Conservation (phyloP, 495 filamentous ascomycete species). For the Aspergillus sclerotiicarbonarius region DNA sequence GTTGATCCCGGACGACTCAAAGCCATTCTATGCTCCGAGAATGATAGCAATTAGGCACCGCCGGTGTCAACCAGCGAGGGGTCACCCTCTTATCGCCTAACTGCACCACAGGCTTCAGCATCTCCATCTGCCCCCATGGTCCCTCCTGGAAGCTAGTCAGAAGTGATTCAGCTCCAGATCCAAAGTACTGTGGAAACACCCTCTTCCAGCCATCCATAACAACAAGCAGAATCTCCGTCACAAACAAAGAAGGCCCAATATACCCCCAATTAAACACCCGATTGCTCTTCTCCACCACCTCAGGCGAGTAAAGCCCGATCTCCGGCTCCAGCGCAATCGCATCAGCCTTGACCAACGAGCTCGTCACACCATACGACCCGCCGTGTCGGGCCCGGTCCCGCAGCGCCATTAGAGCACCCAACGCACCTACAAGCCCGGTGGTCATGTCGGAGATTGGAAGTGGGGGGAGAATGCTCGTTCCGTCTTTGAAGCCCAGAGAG, state of each 20-base stretch:
- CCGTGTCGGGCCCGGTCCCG: conserved; percentile 25
- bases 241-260: conserved; percentile 5
- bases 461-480: conserved; percentile 60
- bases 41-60: neutral
- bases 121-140: conserved; percentile 4
- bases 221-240: conserved; percentile 7
- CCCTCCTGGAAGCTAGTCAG: conserved; percentile 5
- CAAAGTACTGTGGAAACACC: conserved; percentile 8
- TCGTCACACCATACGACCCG: conserved; percentile 26
- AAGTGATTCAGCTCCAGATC: conserved; percentile 4
- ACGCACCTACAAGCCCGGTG: conserved; percentile 55
- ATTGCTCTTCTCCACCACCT: conserved; percentile 18
- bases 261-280: conserved; percentile 10
- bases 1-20: neutral
- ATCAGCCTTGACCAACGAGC: conserved; percentile 28
- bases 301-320: conserved; percentile 25
- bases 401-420: conserved; percentile 50
- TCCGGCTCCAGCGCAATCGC: conserved; percentile 17
- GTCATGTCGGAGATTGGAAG: conserved; percentile 73
- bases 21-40: neutral
- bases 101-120: conserved; percentile 12
- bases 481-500: conserved; percentile 59
- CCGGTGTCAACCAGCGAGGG: neutral
- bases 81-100: conserved; percentile 8
- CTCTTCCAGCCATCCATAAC: conserved; percentile 15